Conservation (phyloP, 495 filamentous ascomycete genomes). For the Bacidia rubella region DNA sequence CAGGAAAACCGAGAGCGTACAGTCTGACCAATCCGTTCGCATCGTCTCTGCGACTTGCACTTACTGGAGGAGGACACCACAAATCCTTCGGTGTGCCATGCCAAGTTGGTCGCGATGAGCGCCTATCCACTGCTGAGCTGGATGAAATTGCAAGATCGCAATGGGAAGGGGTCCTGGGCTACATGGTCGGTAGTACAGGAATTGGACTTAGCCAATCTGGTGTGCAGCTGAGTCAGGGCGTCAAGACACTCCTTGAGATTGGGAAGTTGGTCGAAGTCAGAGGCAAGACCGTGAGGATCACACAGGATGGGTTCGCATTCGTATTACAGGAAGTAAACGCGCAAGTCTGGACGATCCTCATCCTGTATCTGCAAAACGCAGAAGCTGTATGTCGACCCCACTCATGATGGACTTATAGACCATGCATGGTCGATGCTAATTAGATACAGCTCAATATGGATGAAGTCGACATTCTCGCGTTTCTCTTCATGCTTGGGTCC, state of each 20-base stretch:
- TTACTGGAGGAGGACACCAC: constrained; percentile 75
- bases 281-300: constrained; percentile 53
- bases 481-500: constrained; percentile 89
- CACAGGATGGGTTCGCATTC: constrained; percentile 84
- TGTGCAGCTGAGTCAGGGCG: constrained; percentile 57
- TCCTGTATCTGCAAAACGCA: constrained; percentile 84
- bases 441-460: constrained; percentile 52
- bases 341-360: constrained; percentile 88
- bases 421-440: constrained; percentile 21
- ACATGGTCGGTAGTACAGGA: constrained; percentile 67
- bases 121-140: constrained; percentile 53
- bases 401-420: neutral
- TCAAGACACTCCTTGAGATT: constrained; percentile 64
- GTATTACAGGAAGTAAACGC: constrained; percentile 88
- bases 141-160: constrained; percentile 76
- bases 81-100: constrained; percentile 82
- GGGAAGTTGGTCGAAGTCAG: constrained; percentile 66
- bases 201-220: constrained; percentile 34
- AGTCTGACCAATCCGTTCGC: constrained; percentile 63
- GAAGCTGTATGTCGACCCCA: constrained; percentile 32
- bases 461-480: constrained; percentile 82
- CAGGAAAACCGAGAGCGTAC: constrained; percentile 49
- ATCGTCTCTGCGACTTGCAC: constrained; percentile 61
- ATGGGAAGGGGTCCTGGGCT: constrained; percentile 93
- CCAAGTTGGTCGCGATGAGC: constrained; percentile 38